Percentiles rank a stretch among this genome's conserved stretches.
These are phyloP conservation scores for Diaporthe batatas DNA, from an alignment of 2,329 filamentous ascomycete species.

Conservation along the genomic window DNA sequence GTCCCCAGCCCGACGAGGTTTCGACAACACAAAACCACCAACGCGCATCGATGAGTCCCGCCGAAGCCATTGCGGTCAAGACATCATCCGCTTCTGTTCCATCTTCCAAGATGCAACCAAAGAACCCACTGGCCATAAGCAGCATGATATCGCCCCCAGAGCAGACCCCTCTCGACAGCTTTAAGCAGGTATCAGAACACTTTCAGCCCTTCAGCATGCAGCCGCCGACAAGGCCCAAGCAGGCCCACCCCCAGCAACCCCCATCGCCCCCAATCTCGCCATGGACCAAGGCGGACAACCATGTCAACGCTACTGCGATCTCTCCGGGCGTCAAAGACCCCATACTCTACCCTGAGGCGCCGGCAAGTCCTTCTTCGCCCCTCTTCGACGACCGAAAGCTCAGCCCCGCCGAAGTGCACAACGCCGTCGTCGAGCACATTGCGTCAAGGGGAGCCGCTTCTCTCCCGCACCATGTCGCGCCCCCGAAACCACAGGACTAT, in stretches of 20 bases:
- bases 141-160: constrained; percentile 73
- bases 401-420: constrained; percentile 50
- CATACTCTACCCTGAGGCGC: constrained; percentile 68
- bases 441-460: constrained; percentile 60
- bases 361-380: constrained; percentile 58
- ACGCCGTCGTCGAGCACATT: constrained; percentile 65
- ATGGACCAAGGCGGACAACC: constrained; percentile 57
- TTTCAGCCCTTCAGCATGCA: constrained; percentile 45
- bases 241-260: constrained; percentile 49
- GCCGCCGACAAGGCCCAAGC: constrained; percentile 44
- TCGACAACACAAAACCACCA: not conserved
- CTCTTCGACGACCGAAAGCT: constrained; percentile 63
- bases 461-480: constrained; percentile 47
- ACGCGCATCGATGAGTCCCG: not conserved
- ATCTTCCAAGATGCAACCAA: constrained; percentile 45
- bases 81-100: not conserved
- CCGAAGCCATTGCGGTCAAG: not conserved
- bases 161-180: constrained; percentile 65
- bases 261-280: constrained; percentile 73
- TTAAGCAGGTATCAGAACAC: constrained; percentile 47
- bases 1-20: constrained; percentile 21
- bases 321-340: constrained; percentile 61
- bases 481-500: constrained; percentile 67
- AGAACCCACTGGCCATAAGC: constrained; percentile 62
- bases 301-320: constrained; percentile 48